Percentiles rank a stretch among this genome's conserved stretches.
phyloP scores from a whole-genome alignment of 2,329 filamentous ascomycete species.

The Talaromyces sp. region DNA sequence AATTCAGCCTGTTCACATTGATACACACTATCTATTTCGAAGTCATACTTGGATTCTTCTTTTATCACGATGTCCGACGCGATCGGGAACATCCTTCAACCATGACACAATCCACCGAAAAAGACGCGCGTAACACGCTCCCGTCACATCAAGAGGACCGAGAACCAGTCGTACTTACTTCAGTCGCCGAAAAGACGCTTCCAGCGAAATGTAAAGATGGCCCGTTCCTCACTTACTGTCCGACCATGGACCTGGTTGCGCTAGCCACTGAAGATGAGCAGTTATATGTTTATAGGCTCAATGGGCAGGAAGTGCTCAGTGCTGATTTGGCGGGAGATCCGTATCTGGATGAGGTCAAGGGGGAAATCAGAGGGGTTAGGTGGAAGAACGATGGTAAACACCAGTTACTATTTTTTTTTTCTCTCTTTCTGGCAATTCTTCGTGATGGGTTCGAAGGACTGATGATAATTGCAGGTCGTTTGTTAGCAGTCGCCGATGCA shows the following conservation, averaged over 20 bases:
- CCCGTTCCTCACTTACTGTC: constrained; percentile 66
- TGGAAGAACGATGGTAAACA: constrained; percentile 67
- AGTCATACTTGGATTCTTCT: neutral
- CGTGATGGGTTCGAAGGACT: neutral
- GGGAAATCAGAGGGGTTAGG: constrained; percentile 39
- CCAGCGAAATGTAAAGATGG: constrained; percentile 41
- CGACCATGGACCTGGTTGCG: constrained; percentile 77
- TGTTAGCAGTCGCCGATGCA: constrained; percentile 78
- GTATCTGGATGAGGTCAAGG: constrained; percentile 44
- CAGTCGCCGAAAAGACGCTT: constrained; percentile 40
- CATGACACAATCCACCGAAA: neutral
- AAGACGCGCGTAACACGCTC: constrained; percentile 6
- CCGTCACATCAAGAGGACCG: neutral
- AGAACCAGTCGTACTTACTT: constrained; percentile 30
- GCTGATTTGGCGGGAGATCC: constrained; percentile 37
- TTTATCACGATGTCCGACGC: neutral
- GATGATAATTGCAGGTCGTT: constrained; percentile 46
- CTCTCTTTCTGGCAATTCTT: neutral
- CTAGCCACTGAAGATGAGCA: constrained; percentile 64
- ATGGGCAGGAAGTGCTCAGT: constrained; percentile 66
- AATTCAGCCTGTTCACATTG: too few relatives aligned
- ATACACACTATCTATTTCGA: neutral
- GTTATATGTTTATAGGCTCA: constrained; percentile 72
- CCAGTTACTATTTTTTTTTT: neutral
- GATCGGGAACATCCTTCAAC: neutral